phyloP scores from a whole-genome alignment of 2,329 filamentous ascomycete genomes.

The Diaporthe sp. region DNA sequence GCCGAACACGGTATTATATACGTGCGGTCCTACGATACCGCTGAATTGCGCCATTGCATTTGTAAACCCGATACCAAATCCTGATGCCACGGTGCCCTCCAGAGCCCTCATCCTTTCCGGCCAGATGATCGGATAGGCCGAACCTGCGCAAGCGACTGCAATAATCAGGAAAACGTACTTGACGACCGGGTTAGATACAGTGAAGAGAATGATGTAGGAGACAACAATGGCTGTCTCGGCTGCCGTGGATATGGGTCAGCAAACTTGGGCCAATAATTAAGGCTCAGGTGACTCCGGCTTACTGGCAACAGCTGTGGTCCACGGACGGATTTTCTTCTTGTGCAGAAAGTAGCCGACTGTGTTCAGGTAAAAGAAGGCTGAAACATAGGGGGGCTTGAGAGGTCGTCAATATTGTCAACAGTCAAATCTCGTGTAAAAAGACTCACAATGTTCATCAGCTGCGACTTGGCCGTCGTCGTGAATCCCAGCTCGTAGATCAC shows the following conservation, averaged over 20 bases:
- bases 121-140: slow-evolving; percentile 58
- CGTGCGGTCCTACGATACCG: slow-evolving; percentile 53
- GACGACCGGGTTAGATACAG: slow-evolving; percentile 40
- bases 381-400: background rate
- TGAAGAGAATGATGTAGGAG: slow-evolving; percentile 7
- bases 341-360: background rate
- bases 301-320: slow-evolving; percentile 13
- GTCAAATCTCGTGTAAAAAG: background rate
- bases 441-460: slow-evolving; percentile 57
- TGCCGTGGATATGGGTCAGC: background rate
- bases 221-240: background rate
- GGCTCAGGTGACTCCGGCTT: background rate
- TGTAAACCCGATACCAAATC: slow-evolving; percentile 55
- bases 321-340: background rate
- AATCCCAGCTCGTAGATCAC: slow-evolving; percentile 58
- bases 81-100: slow-evolving; percentile 54
- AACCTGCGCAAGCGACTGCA: slow-evolving; percentile 52
- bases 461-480: slow-evolving; percentile 54
- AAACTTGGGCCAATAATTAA: no score
- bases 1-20: slow-evolving; percentile 1
- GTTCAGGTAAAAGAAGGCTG: background rate
- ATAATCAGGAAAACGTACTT: slow-evolving; percentile 53
- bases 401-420: background rate
- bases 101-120: slow-evolving; percentile 56
- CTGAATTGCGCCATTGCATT: slow-evolving; percentile 58